Evolutionary conservation across 2,329 filamentous ascomycete species (phyloP), one percentile per base, ranked within the genome.

Genomic region (Penicillium sp.): DNA sequence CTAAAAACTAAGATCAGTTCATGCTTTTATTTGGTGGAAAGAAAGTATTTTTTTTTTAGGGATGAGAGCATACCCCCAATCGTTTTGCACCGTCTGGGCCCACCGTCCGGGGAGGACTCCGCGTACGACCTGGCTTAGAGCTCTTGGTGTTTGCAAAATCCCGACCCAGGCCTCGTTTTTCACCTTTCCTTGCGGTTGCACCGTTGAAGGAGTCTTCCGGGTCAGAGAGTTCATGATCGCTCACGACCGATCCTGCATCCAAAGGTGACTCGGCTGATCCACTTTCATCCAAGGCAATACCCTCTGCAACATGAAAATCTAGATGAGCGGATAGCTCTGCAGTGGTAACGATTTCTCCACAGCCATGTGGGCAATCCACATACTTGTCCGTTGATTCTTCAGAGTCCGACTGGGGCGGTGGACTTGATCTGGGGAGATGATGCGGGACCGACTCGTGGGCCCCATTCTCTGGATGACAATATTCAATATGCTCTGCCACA

Each of bases 281-380:
- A n/a, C 59, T 57, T 47, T 79, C 76, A 53, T 80, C 78, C 9
- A 78, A 70, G 3, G 76, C 76, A 47, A 78, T 65, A 11, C 66
- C 70, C 66, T 85, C 83, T 19, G 79, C 78, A 47, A 75, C 68
- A 66, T 89, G 86, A 55, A 87, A 75, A 64, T 87, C 83, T 35
- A 87, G 66, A 66, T 89, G 87, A 45, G 77, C 80, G 16, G 83
- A 79, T 35, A 88, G 74, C 63, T 87, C 83, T 16, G 75, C 70
- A 8, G 77, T 65, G 7, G 78, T 71, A 21, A 88, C 70, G n/a
- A 78, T 69, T 68, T 90, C 86, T 31, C 82, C 83, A 66, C 87
- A 90, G 22, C 79, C 81, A 16, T 83, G 79, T 33, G 83, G 80
- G 63, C 86, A 88, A 43, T 81, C 76, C 22, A 79, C 74, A 65